Evolutionary conservation across 495 filamentous ascomycete genomes (phyloP).

Genomic region (Aspergillus asperescens): DNA sequence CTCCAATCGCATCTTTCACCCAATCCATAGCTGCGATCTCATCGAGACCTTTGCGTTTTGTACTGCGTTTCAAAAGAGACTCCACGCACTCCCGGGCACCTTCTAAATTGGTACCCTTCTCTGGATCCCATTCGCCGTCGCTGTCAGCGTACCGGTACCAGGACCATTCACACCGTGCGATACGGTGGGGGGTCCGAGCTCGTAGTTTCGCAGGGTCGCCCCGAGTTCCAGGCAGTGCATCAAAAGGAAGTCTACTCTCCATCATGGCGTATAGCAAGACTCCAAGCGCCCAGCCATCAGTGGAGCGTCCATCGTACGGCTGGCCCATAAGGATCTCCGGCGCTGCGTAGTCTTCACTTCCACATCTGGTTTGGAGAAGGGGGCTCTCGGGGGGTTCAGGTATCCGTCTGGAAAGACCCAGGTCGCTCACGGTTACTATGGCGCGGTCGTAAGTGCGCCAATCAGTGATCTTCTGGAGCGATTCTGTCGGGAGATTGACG

Average conservation of each 20-base stretch:
- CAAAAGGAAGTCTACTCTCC: slow-evolving; percentile 87
- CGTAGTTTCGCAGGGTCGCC: slow-evolving; percentile 65
- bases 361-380: slow-evolving; percentile 81
- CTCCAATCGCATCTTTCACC: slow-evolving; percentile 67
- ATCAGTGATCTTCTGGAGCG: slow-evolving; percentile 47
- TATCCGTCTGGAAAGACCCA: slow-evolving; percentile 83
- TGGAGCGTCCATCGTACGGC: slow-evolving; percentile 86
- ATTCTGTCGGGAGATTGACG: slow-evolving; percentile 65
- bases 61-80: slow-evolving; percentile 71
- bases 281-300: slow-evolving; percentile 92
- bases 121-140: slow-evolving; percentile 63
- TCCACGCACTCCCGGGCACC: slow-evolving; percentile 79
- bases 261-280: slow-evolving; percentile 91
- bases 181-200: slow-evolving; percentile 80
- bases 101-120: slow-evolving; percentile 55
- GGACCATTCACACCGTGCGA: slow-evolving; percentile 88
- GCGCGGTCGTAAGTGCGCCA: slow-evolving; percentile 72
- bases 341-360: slow-evolving; percentile 94
- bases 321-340: slow-evolving; percentile 95
- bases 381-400: slow-evolving; percentile 63
- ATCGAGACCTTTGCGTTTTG: slow-evolving; percentile 65
- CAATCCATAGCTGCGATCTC: slow-evolving; percentile 67
- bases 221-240: slow-evolving; percentile 68
- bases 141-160: slow-evolving; percentile 79
- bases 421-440: slow-evolving; percentile 81